Evolutionary conservation across 768 basidiomycete species (phyloP).

Genomic region (Thelephora ganbajun): DNA sequence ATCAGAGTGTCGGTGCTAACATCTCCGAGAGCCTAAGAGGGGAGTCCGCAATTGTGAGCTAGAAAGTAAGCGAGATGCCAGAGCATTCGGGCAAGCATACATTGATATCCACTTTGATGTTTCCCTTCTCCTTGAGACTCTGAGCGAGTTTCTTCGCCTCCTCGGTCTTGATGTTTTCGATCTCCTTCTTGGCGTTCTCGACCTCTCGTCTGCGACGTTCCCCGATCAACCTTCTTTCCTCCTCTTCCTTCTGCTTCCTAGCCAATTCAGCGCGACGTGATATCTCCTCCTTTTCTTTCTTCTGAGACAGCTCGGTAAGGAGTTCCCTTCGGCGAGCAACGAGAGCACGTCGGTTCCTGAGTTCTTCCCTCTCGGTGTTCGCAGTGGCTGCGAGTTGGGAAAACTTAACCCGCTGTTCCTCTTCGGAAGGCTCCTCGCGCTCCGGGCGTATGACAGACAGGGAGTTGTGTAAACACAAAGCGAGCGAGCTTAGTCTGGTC

Average conservation of each 20-base stretch:
- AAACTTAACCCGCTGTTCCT: slow-evolving; percentile 47
- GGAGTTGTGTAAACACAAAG: slow-evolving; percentile 56
- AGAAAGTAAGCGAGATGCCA: background rate
- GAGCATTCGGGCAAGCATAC: slow-evolving; percentile 23
- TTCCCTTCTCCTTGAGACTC: slow-evolving; percentile 67
- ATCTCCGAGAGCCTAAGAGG: slow-evolving; percentile 58
- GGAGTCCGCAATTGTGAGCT: slow-evolving; percentile 1
- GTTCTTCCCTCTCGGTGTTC: slow-evolving; percentile 63
- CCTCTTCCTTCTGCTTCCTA: slow-evolving; percentile 57
- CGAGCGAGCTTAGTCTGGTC: slow-evolving; percentile 67
- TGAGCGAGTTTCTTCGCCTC: slow-evolving; percentile 86
- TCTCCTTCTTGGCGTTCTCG: slow-evolving; percentile 53
- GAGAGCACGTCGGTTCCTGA: slow-evolving; percentile 63
- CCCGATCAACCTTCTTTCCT: slow-evolving; percentile 44
- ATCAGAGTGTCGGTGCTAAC: slow-evolving; percentile 80
- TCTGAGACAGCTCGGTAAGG: slow-evolving; percentile 65
- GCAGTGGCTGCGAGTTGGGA: slow-evolving; percentile 46
- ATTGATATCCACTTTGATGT: slow-evolving; percentile 56
- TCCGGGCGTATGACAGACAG: slow-evolving; percentile 39
- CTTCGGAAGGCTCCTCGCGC: slow-evolving; percentile 25
- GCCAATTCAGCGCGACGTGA: slow-evolving; percentile 58
- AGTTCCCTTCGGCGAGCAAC: slow-evolving; percentile 79
- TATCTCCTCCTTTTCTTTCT: slow-evolving; percentile 84
- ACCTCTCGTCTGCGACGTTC: slow-evolving; percentile 49
- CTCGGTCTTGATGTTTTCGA: slow-evolving; percentile 63